Conservation (phyloP, 805 yeast species). For the Danielia oregonensis region DNA sequence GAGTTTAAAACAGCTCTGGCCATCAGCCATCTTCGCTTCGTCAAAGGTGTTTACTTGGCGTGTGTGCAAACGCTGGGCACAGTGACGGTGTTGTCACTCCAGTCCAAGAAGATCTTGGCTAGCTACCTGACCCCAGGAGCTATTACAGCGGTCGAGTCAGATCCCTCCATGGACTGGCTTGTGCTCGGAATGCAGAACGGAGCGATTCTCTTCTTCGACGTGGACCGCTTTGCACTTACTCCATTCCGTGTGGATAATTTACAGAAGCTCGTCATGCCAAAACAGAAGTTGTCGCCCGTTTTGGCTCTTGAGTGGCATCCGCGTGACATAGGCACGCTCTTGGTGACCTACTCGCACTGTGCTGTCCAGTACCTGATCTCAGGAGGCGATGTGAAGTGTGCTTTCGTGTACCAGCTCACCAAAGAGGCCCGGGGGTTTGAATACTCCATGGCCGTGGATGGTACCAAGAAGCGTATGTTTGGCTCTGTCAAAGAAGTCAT, state of each 20-base stretch:
- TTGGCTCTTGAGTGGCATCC: slow-evolving; percentile 77
- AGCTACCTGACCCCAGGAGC: slow-evolving; percentile 60
- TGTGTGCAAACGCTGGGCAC: slow-evolving; percentile 61
- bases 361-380: slow-evolving; percentile 69
- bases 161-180: slow-evolving; percentile 87
- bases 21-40: slow-evolving; percentile 57
- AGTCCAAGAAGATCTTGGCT: slow-evolving; percentile 56
- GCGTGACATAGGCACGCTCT: slow-evolving; percentile 74
- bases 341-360: slow-evolving; percentile 67
- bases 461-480: slow-evolving; percentile 40
- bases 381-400: slow-evolving; percentile 52
- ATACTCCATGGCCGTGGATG: slow-evolving; percentile 24
- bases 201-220: slow-evolving; percentile 64
- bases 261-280: slow-evolving; percentile 58
- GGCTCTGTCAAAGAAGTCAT: slow-evolving; percentile 33
- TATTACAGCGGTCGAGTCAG: slow-evolving; percentile 68
- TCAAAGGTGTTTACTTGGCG: slow-evolving; percentile 78
- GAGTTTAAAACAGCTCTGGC: slow-evolving; percentile 47
- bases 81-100: slow-evolving; percentile 67
- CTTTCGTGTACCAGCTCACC: slow-evolving; percentile 59
- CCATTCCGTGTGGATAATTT: slow-evolving; percentile 66
- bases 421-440: slow-evolving; percentile 64
- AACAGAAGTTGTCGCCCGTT: slow-evolving; percentile 61
- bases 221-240: slow-evolving; percentile 70
- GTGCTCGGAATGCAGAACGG: slow-evolving; percentile 81